Evolutionary conservation across 352 stramenopile species (phyloP), one percentile per base, ranked within the genome.

Genomic region (Blastocystis sp.): DNA sequence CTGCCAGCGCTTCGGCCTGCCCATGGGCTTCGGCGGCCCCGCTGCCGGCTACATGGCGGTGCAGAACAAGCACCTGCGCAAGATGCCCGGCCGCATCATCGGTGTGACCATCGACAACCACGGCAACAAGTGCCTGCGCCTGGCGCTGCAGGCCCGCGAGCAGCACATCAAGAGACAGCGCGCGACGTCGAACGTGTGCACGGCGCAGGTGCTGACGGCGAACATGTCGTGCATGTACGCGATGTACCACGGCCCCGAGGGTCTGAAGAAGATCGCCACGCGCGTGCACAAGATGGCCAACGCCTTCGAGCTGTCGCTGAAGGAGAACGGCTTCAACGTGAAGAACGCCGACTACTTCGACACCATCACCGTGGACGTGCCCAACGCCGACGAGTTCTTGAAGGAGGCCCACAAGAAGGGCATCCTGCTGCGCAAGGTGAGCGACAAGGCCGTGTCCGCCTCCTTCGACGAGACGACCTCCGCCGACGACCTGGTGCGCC

Each of bases 71-170:
- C 96, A 98, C 91, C 94, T 96, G 76, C 94, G 96, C 70, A 97
- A 98, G 90, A 96, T 99, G 92, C 96, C 96, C 11, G 97, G 96
- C 17, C 93, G 97, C 74, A 98, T 99, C 89, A 99, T 99, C 88
- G 97, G 97, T 70, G 96, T 99, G 11, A 98, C 95, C 7, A 93
- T 98, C 66, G 97, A 99, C 90, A 93, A 94, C 17, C 91, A 94
- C n/a, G 95, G 96, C 41, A 97, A 98, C 86, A 94, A 92, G 0
- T 95, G 94, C 56, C 91, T 99, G 62, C 93, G 97, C 40, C 98
- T 99, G 96, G 96, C 97, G 23, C 98, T 99, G 95, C 97, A 99
- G 92, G 99, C 97, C 7, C 94, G 97, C 79, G 97, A 99, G 90
- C 94, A 97, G 90, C 96, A 98, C 91, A 99, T 99, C 90, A 94